Evolutionary conservation across 2,329 filamentous ascomycete species (phyloP).

Genomic region (Tolypocladium pustulatum): DNA sequence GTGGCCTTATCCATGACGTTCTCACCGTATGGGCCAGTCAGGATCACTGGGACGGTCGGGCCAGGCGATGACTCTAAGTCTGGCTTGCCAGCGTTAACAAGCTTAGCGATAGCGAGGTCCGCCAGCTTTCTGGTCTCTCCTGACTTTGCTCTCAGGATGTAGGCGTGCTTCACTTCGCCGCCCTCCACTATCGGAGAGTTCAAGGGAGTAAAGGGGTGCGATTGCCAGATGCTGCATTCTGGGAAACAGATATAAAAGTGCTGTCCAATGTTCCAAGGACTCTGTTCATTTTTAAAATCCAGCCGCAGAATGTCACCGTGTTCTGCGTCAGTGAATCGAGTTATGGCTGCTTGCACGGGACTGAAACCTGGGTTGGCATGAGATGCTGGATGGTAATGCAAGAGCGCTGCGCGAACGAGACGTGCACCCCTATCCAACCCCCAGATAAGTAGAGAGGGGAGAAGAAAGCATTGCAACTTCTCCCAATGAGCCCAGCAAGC

Average conservation of each 20-base stretch:
- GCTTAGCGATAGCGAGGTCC: slow-evolving; percentile 27
- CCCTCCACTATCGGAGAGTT: slow-evolving; percentile 35
- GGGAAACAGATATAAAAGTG: slow-evolving; percentile 64
- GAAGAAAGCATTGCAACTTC: slow-evolving; percentile 56
- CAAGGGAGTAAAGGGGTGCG: slow-evolving; percentile 59
- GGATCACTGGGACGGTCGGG: slow-evolving; percentile 41
- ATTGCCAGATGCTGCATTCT: slow-evolving; percentile 58
- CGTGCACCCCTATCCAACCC: slow-evolving; percentile 52
- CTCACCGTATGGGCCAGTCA: slow-evolving; percentile 55
- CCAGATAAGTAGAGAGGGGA: slow-evolving; percentile 56
- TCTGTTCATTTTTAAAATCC: slow-evolving; percentile 52
- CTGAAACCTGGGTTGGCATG: slow-evolving; percentile 39
- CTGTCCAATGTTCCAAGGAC: slow-evolving; percentile 54
- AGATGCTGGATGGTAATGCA: slow-evolving; percentile 47
- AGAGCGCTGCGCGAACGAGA: slow-evolving; percentile 42
- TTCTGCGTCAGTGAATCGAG: slow-evolving; percentile 41
- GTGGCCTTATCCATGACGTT: slow-evolving; percentile 30
- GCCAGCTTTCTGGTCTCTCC: slow-evolving; percentile 51
- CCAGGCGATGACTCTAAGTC: slow-evolving; percentile 2
- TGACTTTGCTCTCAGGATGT: slow-evolving; percentile 45
- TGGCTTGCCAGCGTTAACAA: slow-evolving; percentile 11
- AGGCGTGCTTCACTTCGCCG: slow-evolving; percentile 37
- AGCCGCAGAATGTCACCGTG: slow-evolving; percentile 54
- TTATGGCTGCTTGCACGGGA: slow-evolving; percentile 33
- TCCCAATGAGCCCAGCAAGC: slow-evolving; percentile 69